Base-by-base conservation (phyloP, 345 rosid genomes). In the Litchi chinensis region DNA sequence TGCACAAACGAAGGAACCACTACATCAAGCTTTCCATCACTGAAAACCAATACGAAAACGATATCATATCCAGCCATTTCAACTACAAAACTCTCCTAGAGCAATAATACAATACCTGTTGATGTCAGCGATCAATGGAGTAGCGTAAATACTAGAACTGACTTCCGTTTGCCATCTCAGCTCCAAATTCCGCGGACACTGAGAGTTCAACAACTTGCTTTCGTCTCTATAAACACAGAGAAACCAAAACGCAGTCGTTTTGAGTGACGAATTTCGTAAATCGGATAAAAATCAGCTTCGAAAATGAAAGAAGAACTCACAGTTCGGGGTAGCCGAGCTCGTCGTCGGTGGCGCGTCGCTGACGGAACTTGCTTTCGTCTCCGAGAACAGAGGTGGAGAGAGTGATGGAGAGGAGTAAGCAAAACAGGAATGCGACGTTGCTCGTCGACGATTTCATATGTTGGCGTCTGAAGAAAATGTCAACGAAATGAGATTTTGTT, bases 91-190 rank as follows among this genome's bases (percentile, higher is more conserved):
- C 24, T 32, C 4, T 4, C n/a, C 2, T 13, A 28, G 60, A 71
- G 40, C 16, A 54, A 19, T n/a, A 6, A 22, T 39, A 1, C 8
- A 46, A 13, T 68, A 92, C 99, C 98, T 90, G 86, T 94, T 97
- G 82, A 97, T 93, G 82, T 97, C 99, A 59, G 98, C 98, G 70
- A 97, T 92, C 85, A 94, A 85, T 2, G 99, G 99, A 60, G 95
- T 85, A 56, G 98, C 98, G 57, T 93, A 97, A 66, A 97, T 82
- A 85, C 99, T 94, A 76, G 98, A 94, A 85, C 98, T 93, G 80
- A 94, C 98, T 87, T 97, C 99, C 32, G 99, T 88, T 80, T 94
- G 98, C 99, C 99, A 97, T 86, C 99, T 89, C 26, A 97, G 92
- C 91, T 93, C 98, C 82, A 97, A 84, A 74, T 92, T 90, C 73